Conservation (phyloP, 345 rosid species). For the Salix koriyanagi region DNA sequence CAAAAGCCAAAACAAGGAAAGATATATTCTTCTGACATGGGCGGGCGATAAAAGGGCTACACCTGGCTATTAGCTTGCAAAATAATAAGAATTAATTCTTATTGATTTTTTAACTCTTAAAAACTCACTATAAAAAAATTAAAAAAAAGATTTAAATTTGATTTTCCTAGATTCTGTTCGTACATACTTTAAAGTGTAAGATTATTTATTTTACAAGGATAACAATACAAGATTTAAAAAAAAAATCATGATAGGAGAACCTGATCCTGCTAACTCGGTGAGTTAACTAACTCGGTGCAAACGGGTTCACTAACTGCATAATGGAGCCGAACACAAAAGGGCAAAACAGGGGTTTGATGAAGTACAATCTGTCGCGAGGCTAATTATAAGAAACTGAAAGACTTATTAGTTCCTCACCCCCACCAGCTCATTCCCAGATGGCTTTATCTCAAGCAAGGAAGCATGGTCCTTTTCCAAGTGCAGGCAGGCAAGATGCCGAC, state of each 20-base stretch:
- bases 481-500: neutral
- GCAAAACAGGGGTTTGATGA: neutral
- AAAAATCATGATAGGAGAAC: too few relatives aligned
- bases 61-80: neutral
- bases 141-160: too few relatives aligned
- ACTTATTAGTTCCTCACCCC: neutral
- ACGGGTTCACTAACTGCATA: neutral
- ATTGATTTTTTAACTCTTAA: too few relatives aligned
- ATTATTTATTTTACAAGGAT: too few relatives aligned
- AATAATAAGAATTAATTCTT: too few relatives aligned
- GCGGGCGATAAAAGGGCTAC: neutral
- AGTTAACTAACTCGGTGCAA: neutral
- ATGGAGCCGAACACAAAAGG: neutral
- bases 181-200: too few relatives aligned
- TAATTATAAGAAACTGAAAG: neutral
- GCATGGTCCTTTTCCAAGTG: neutral
- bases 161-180: too few relatives aligned
- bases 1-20: neutral
- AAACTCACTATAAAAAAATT: too few relatives aligned
- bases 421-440: neutral
- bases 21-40: neutral
- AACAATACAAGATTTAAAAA: too few relatives aligned
- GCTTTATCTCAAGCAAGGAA: neutral
- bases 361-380: neutral
- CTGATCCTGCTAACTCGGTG: too few relatives aligned